A percentile compares a stretch with the other conserved stretches of the same genome.
phyloP scores from a whole-genome alignment of 148 eudicot genomes.

The Chenopodium suecicum region DNA sequence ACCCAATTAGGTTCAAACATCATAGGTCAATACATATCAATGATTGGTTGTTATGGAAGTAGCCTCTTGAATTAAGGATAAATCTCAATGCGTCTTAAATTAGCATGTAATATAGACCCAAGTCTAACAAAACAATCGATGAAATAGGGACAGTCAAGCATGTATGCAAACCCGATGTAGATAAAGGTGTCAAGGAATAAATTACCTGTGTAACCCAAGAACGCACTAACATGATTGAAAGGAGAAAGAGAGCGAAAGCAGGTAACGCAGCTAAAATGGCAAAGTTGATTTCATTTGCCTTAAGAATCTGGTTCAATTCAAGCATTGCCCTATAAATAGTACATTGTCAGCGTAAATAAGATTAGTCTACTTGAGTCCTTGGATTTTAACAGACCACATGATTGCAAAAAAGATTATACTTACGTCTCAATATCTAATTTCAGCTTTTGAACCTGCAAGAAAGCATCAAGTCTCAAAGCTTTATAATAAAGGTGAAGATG shows the following conservation, averaged over 20 bases:
- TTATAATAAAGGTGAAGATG: neutral
- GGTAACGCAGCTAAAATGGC: conserved; percentile 98
- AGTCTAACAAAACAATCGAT: neutral
- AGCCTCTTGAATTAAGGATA: neutral
- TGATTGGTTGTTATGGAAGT: neutral
- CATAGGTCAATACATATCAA: neutral
- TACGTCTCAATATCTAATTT: conserved; percentile 96
- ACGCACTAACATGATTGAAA: conserved; percentile 61
- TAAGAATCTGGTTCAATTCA: conserved; percentile 92
- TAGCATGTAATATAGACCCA: neutral
- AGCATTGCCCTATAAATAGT: conserved; percentile 85
- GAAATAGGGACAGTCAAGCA: neutral
- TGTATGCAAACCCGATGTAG: neutral
- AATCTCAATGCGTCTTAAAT: neutral
- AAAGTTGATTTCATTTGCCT: conserved; percentile 98
- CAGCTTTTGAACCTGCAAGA: conserved; percentile 92
- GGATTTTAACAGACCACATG: conserved; percentile 14
- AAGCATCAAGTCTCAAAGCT: neutral
- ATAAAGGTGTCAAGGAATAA: neutral
- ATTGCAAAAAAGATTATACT: conserved; percentile 32
- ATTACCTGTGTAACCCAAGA: conserved; percentile 90
- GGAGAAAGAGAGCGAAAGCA: conserved; percentile 64
- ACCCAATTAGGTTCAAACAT: conserved; percentile 2
- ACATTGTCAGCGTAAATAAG: neutral
- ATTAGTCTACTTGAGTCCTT: conserved; percentile 10